Conservation (phyloP, 495 filamentous ascomycete species). For the Podospora conica region DNA sequence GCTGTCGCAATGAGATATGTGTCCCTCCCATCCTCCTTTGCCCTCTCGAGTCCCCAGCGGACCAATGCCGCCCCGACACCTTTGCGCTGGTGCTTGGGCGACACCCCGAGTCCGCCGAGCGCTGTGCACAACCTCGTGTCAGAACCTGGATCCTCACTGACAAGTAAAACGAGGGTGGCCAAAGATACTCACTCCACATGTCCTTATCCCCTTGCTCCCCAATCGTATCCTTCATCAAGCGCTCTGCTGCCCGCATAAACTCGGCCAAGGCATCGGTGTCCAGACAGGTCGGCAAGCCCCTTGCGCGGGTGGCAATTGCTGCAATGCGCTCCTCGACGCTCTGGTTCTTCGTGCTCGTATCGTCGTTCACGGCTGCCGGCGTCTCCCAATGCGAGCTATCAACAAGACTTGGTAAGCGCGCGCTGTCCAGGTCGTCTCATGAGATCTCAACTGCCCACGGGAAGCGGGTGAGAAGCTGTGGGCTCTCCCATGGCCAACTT, state of each 20-base stretch:
- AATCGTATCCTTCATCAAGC: neutral
- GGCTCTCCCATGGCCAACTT: too few species aligned
- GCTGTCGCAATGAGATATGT: neutral
- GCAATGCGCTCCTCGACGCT: neutral
- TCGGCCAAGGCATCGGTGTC: neutral
- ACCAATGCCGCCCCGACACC: neutral
- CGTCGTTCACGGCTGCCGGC: neutral
- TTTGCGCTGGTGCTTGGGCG: neutral
- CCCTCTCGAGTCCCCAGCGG: slow-evolving; percentile 3
- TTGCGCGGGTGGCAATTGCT: neutral
- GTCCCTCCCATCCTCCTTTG: neutral
- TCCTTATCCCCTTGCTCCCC: neutral
- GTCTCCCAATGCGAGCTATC: neutral
- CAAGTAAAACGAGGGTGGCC: neutral
- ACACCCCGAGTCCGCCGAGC: neutral
- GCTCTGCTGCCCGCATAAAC: neutral
- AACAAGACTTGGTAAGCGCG: neutral
- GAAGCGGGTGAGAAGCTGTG: too few species aligned
- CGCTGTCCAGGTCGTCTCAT: neutral
- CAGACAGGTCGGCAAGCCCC: neutral
- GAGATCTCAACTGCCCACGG: neutral
- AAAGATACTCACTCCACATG: neutral
- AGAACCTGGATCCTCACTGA: neutral
- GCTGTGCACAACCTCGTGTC: neutral
- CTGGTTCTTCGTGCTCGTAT: neutral